These are phyloP conservation scores for Wickerhamomyces bovis DNA, from an alignment of 805 yeast species.

Conservation along the genomic window DNA sequence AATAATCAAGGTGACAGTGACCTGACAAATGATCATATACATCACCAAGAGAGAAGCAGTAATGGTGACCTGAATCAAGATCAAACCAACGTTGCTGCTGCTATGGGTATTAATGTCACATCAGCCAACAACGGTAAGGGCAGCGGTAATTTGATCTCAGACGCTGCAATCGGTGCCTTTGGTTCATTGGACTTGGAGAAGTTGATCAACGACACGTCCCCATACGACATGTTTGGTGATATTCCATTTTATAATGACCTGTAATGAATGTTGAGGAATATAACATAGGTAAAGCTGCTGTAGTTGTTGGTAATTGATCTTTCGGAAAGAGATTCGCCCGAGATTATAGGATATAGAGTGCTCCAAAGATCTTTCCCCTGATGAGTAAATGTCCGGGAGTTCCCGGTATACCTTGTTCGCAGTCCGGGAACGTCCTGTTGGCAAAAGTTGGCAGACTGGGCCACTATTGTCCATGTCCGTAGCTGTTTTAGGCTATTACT, in stretches of 20 bases:
- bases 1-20: neutral
- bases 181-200: constrained; percentile 13
- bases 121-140: neutral
- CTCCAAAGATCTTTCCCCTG: too few species aligned
- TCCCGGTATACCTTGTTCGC: neutral
- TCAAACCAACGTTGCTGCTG: neutral
- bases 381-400: neutral
- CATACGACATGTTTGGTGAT: constrained; percentile 18
- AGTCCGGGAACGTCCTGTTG: neutral
- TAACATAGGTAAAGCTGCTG: too few species aligned
- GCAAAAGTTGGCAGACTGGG: neutral
- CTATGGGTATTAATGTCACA: neutral
- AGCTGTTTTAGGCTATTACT: neutral
- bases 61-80: neutral
- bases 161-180: constrained; percentile 6
- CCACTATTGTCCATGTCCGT: neutral
- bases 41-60: neutral
- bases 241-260: constrained; percentile 13
- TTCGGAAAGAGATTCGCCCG: too few species aligned
- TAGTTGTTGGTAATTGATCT: too few species aligned
- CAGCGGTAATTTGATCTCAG: neutral
- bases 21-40: neutral
- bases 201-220: constrained; percentile 14
- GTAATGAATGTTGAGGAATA: neutral
- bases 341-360: too few species aligned